Conservation (phyloP, 371 early-diverging fungal genomes). For the Haplosporangium sp. region DNA sequence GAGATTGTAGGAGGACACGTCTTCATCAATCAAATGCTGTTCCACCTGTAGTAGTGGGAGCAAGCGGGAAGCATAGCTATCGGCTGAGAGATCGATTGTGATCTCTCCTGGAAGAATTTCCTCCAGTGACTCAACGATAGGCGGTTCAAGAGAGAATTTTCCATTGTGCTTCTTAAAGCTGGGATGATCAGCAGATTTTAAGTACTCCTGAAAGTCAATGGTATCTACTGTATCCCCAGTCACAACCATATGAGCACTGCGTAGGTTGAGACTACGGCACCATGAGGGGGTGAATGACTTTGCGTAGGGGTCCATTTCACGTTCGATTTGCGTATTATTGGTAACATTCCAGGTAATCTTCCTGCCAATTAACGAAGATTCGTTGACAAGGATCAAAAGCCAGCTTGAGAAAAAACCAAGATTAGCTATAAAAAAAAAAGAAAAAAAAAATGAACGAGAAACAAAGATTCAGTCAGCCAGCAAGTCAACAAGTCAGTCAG, state of each 20-base stretch:
- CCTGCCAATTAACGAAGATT: slow-evolving; percentile 44
- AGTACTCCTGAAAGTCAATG: slow-evolving; percentile 44
- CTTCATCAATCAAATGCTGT: slow-evolving; percentile 36
- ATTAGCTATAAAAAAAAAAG: slow-evolving; percentile 20
- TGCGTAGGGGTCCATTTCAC: slow-evolving; percentile 55
- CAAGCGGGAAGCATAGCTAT: slow-evolving; percentile 47
- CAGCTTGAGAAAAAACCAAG: slow-evolving; percentile 54
- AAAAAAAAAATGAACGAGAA: not conserved
- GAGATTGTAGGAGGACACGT: slow-evolving; percentile 46
- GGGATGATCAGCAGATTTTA: slow-evolving; percentile 35
- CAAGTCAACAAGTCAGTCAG: not conserved
- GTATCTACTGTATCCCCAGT: slow-evolving; percentile 43
- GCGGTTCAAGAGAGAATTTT: slow-evolving; percentile 47
- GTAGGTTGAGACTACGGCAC: slow-evolving; percentile 41
- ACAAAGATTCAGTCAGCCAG: too few relatives aligned
- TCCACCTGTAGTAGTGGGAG: slow-evolving; percentile 48
- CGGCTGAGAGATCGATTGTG: slow-evolving; percentile 45
- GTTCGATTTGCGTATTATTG: slow-evolving; percentile 48
- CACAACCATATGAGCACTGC: slow-evolving; percentile 37
- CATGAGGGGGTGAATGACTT: slow-evolving; percentile 38
- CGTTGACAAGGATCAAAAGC: slow-evolving; percentile 46
- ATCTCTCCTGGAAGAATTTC: slow-evolving; percentile 47
- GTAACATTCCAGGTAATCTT: slow-evolving; percentile 53
- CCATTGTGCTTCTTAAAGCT: slow-evolving; percentile 52
- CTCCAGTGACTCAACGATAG: slow-evolving; percentile 38